phyloP scores from a whole-genome alignment of 164 flowering plant species.

The Piper longum region DNA sequence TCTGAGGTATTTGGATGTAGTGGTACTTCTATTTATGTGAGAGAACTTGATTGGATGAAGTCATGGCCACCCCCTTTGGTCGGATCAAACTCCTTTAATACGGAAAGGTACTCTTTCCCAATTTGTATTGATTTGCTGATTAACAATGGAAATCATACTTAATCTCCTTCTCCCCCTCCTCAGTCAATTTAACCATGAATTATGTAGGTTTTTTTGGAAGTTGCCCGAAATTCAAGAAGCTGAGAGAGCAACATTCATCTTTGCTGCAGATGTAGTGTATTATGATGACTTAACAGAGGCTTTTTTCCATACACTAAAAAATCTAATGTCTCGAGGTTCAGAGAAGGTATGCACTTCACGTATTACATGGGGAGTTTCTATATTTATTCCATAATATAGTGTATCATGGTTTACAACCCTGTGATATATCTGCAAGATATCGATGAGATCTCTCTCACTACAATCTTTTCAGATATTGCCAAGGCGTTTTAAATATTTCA shows the following conservation, averaged over 20 bases:
- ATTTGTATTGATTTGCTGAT: background rate
- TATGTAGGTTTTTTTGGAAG: conserved; percentile 47
- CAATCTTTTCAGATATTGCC: too few relatives aligned
- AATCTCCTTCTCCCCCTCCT: background rate
- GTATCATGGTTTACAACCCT: too few relatives aligned
- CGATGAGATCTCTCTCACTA: too few relatives aligned
- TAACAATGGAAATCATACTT: too few relatives aligned
- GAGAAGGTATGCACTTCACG: conserved; percentile 38
- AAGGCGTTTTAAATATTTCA: too few relatives aligned
- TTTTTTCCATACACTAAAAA: conserved; percentile 40
- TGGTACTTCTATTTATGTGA: conserved; percentile 43
- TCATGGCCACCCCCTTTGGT: conserved; percentile 54
- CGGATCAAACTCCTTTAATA: conserved; percentile 9
- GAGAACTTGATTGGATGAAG: conserved; percentile 71
- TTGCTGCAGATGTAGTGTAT: conserved; percentile 95
- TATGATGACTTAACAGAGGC: conserved; percentile 74
- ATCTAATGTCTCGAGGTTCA: conserved; percentile 45
- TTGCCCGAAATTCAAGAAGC: conserved; percentile 48
- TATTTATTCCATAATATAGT: too few relatives aligned
- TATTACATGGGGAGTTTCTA: too few relatives aligned
- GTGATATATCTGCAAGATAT: too few relatives aligned
- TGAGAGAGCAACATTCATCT: conserved; percentile 48
- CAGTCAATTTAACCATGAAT: background rate
- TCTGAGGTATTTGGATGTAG: conserved; percentile 20
- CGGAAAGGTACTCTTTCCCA: conserved; percentile 18